Percentiles rank a stretch among this genome's conserved stretches.
These are phyloP conservation scores for Kuraishia hungarica DNA, from an alignment of 805 yeast genomes.

Conservation along the genomic window DNA sequence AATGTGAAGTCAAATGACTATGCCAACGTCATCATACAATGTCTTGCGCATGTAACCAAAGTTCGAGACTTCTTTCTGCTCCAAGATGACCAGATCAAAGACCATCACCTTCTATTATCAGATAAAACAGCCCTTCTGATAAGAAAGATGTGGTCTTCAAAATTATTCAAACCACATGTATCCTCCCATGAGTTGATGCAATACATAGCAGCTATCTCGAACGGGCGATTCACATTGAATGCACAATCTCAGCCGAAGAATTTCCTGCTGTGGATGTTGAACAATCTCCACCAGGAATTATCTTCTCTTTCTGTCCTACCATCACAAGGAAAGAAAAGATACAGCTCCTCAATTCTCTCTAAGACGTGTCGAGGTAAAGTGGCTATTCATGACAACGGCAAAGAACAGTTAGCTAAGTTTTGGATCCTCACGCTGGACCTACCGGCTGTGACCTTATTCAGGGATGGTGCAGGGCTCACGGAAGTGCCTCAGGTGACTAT, in stretches of 20 bases:
- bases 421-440: slow-evolving; percentile 51
- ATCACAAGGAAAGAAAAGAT: slow-evolving; percentile 7
- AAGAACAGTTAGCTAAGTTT: slow-evolving; percentile 29
- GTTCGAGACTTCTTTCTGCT: slow-evolving; percentile 40
- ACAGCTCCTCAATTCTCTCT: slow-evolving; percentile 35
- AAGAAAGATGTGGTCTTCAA: slow-evolving; percentile 58
- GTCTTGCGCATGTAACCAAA: slow-evolving; percentile 42
- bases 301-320: not conserved
- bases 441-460: slow-evolving; percentile 50
- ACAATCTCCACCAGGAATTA: slow-evolving; percentile 27
- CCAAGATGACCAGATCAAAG: slow-evolving; percentile 3
- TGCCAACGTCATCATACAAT: slow-evolving; percentile 48
- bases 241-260: slow-evolving; percentile 42
- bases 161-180: slow-evolving; percentile 49
- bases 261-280: slow-evolving; percentile 54
- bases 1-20: slow-evolving; percentile 43
- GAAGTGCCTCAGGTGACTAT: slow-evolving; percentile 46
- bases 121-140: slow-evolving; percentile 35
- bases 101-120: slow-evolving; percentile 27
- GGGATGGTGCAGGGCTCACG: slow-evolving; percentile 31
- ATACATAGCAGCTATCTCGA: slow-evolving; percentile 32
- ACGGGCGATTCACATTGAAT: slow-evolving; percentile 30
- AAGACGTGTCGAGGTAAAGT: slow-evolving; percentile 32
- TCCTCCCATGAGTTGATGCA: slow-evolving; percentile 63
- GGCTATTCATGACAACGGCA: slow-evolving; percentile 2